Evolutionary conservation across 306 rosid species (phyloP).

Genomic region (Citrullus colocynthis): DNA sequence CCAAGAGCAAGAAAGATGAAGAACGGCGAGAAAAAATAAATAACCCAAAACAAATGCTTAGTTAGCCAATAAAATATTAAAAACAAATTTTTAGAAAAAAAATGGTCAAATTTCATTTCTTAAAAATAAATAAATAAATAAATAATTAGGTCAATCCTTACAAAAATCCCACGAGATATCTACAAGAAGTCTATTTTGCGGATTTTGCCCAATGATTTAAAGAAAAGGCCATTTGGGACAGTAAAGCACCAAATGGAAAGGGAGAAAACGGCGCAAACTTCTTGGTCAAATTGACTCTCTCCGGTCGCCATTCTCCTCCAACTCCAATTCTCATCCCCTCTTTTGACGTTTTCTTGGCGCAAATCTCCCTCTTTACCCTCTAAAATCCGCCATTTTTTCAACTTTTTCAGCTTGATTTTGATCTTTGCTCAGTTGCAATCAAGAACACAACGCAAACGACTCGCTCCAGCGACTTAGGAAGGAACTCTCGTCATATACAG

Average conservation of each 20-base stretch:
- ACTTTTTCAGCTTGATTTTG: neutral
- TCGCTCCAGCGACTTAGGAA: neutral
- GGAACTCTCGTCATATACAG: neutral
- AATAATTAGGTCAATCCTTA: too few relatives aligned
- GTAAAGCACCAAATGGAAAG: neutral
- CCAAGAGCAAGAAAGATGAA: too few relatives aligned
- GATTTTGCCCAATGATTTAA: neutral
- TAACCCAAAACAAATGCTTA: too few relatives aligned
- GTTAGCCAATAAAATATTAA: too few relatives aligned
- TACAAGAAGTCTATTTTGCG: neutral
- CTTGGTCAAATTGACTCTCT: neutral
- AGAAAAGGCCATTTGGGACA: neutral
- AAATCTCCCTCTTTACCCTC: neutral
- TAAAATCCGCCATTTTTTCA: neutral
- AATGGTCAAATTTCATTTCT: too few relatives aligned
- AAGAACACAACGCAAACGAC: neutral
- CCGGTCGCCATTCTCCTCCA: neutral
- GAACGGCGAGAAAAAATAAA: too few relatives aligned
- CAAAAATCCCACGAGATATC: neutral
- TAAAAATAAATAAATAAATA: too few relatives aligned
- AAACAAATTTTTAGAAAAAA: too few relatives aligned
- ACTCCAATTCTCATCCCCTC: neutral
- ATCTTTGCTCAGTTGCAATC: neutral
- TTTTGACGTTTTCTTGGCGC: neutral
- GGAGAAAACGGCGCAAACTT: constrained; percentile 6